Base-by-base conservation (phyloP, 805 yeast genomes). In the Teunomyces pallodes region DNA sequence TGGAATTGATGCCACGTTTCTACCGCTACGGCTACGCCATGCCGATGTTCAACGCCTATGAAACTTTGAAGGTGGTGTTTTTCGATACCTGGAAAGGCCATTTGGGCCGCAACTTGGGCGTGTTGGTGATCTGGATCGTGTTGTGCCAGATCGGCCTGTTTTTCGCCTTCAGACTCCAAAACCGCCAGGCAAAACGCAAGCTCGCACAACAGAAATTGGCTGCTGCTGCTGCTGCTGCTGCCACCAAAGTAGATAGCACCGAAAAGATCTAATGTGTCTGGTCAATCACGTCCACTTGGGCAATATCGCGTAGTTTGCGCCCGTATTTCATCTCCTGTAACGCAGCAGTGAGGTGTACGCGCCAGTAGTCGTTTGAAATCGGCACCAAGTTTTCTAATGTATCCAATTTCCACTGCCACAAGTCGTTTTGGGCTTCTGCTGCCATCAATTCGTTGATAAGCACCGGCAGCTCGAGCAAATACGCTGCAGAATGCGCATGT, bases 11-110 rank as follows among this genome's bases (percentile, higher is more conserved):
- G 24, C 71, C 76, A 0, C 55, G 56, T 8, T 61, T 70, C 38
- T 67, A 57, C 48, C 57, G 65, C 38, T 68, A 60, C 47, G 75
- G 74, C 1, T 69, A 70, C 51, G 71, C 69, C 9, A 48, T 67
- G 53, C 74, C 73, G 3, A 66, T 69, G 69, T 60, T 52, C 51
- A 65, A 67, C 42, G 56, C 61, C 0, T 67, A 60, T 42, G 68
- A 66, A 44, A 59, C 64, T 1, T 54, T 66, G 46, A 64, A 60
- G 48, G 70, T 69, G 14, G 61, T 68, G 6, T 65, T 68, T 45
- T 69, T 67, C 42, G 46, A 68, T 46, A 66, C 70, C 2, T 64
- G 65, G 62, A 66, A 65, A 52, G 70, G 69, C 3, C 46, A 56
- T 5, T 46, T 68, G 45, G 73, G 71, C 1, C 57, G 67, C 30